Base-by-base conservation (phyloP, 2,329 filamentous ascomycete species). In the Colletotrichum endophyticum region DNA sequence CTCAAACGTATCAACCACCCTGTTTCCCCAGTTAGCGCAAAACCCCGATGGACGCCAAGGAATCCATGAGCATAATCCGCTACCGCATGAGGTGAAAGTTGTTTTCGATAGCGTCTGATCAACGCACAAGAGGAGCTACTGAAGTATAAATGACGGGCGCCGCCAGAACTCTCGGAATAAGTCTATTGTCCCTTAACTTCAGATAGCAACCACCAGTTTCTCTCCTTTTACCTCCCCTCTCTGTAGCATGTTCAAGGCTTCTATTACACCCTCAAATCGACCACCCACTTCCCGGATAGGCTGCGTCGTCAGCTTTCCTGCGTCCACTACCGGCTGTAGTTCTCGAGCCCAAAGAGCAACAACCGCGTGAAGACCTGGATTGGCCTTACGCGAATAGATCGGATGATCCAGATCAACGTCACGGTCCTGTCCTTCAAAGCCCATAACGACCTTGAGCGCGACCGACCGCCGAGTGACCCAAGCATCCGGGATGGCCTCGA, bases 401-500 rank as follows among this genome's bases (percentile, higher is more conserved):
- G 57, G 22, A 30, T 61, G 57, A 28, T 27, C 57, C 22, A 61
- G 57, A 61, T 61, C 25, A 16, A 61, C 57, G 57, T 61, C 57
- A 15, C 22, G 25, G 27, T 30, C 15, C 8, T 28, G 57, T 13
- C 22, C 57, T 64, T 81, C 78, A 66, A 73, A 81, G 8, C 70
- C 79, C 79, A 81, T 80, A 12, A 81, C 78, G 39, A 72, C 77
- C 61, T 80, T 80, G 13, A 79, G 72, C 11, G 49, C 36, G 5
- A 82, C 78, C 3, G 79, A 76, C 6, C 72, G 78, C 1, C 83
- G 79, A 2, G 80, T 81, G 7, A 71, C 72, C 80, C 79, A 81
- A 2, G 61, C 67, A 1, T 80, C 73, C 0, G 64, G 71, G 15
- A 79, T 70, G 4, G n/a, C 63, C 66, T 84, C 83, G 1, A 84